These are phyloP conservation scores for Thalassiosira profunda DNA, from an alignment of 108 stramenopile genomes.

Conservation along the genomic window DNA sequence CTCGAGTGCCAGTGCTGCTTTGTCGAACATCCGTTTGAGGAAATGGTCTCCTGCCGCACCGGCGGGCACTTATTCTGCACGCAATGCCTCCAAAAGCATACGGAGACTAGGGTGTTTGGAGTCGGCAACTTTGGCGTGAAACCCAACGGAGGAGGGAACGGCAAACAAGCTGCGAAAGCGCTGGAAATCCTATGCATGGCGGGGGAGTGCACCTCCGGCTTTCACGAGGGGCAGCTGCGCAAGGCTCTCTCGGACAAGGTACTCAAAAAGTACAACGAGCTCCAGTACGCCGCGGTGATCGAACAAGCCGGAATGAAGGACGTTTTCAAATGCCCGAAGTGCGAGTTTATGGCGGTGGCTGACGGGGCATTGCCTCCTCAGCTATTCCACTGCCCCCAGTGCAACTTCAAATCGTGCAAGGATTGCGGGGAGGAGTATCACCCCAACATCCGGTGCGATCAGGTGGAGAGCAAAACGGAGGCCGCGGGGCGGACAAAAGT, in stretches of 20 bases:
- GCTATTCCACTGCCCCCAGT: constrained; percentile 45
- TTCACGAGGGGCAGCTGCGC: constrained; percentile 60
- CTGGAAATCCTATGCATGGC: constrained; percentile 79
- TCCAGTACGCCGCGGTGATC: constrained; percentile 55
- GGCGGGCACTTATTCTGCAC: constrained; percentile 87
- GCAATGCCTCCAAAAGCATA: constrained; percentile 68
- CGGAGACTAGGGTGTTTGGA: constrained; percentile 80
- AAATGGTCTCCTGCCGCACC: constrained; percentile 75
- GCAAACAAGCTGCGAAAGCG: constrained; percentile 13
- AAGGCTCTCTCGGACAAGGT: constrained; percentile 68
- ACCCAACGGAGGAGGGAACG: constrained; percentile 36
- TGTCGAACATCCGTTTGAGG: constrained; percentile 68
- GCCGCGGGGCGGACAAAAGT: constrained; percentile 73
- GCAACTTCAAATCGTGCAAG: constrained; percentile 77
- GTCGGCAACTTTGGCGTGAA: constrained; percentile 67
- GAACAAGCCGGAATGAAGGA: constrained; percentile 56
- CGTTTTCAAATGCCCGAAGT: constrained; percentile 73
- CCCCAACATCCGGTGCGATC: constrained; percentile 75
- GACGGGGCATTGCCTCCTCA: constrained; percentile 19
- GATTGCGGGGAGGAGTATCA: constrained; percentile 83
- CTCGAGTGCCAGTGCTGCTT: constrained; percentile 86
- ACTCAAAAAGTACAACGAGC: constrained; percentile 83
- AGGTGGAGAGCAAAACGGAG: constrained; percentile 71
- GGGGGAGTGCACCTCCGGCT: constrained; percentile 69
- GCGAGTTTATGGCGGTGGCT: constrained; percentile 71